phyloP scores from a whole-genome alignment of 2,329 filamentous ascomycete species.

The Fusarium sterilihyphosum region DNA sequence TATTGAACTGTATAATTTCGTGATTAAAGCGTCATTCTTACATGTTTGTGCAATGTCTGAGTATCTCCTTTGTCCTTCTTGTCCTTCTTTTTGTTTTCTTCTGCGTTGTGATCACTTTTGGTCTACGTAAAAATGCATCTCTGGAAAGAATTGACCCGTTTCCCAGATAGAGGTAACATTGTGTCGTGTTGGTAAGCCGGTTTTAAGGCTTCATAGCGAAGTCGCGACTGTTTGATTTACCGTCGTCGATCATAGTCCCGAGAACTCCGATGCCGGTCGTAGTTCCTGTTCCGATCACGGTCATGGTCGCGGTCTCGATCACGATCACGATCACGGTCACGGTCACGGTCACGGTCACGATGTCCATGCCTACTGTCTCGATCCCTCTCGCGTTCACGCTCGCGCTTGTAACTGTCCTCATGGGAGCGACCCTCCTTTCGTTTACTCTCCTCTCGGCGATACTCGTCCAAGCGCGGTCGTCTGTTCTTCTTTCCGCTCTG shows the following conservation, averaged over 20 bases:
- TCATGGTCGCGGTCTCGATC: too few relatives aligned
- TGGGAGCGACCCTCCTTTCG: constrained; percentile 55
- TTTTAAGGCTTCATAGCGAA: neutral
- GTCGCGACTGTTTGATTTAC: constrained; percentile 12
- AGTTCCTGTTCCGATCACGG: constrained; percentile 32
- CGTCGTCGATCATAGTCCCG: constrained; percentile 38
- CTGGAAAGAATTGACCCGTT: neutral
- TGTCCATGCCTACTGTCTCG: constrained; percentile 51
- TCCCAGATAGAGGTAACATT: neutral
- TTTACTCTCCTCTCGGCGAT: constrained; percentile 56
- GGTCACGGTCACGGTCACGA: constrained; percentile 21
- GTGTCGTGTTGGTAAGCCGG: neutral
- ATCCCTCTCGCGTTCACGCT: constrained; percentile 52
- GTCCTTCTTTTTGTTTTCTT: neutral
- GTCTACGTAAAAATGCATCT: constrained; percentile 15
- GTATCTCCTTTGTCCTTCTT: neutral
- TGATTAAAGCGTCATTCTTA: constrained; percentile 9
- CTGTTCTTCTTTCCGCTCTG: constrained; percentile 67
- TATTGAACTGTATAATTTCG: neutral
- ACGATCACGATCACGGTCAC: too few relatives aligned
- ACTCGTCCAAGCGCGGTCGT: constrained; percentile 61
- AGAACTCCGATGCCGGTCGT: constrained; percentile 37
- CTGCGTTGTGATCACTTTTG: neutral
- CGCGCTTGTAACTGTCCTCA: constrained; percentile 59
- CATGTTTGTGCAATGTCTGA: neutral